Evolutionary conservation across 768 basidiomycete genomes (phyloP), one percentile per base, ranked within the genome.

Genomic region (Lentinus tigrinus): DNA sequence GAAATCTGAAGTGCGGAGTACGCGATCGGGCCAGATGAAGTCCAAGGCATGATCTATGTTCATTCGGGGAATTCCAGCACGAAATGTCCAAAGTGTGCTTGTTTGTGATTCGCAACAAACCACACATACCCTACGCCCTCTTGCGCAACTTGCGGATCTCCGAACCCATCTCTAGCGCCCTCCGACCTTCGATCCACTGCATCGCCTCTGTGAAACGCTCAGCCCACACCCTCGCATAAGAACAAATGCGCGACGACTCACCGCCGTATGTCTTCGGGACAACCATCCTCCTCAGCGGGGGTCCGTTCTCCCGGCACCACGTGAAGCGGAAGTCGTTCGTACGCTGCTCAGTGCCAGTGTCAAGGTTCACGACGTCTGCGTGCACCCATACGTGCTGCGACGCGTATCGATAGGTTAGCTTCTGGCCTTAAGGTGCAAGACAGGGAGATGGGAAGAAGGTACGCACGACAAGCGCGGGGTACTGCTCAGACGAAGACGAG

Each of bases 281-380:
- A 26, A 89, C 81, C 53, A 74, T 77, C 27, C 83, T 68, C 24
- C 66, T 63, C 2, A 76, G 71, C 4, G 74, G 71, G 1, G 65
- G 54, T 16, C 70, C 71, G 40, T 60, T 66, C 44, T 82, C 80
- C 31, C 74, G 75, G 58, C 79, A 81, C 83, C 87, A 89, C 0
- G 88, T 90, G 67, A 91, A 89, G 38, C 87, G 75, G 71, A 91
- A 91, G 63, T 90, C 85, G 63, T 91, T 90, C 19, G 87, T 90
- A 1, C 81, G 83, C 64, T 81, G 79, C 71, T 88, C 85, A 1
- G 68, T 69, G 6, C 88, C 88, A 0, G 85, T 88, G 60, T 76
- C 74, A 1, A 86, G 81, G 63, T 90, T 85, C 5, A 91, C 81
- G 3, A 90, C 87, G 62, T 87, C 84, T 19, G 88, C 88, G 64